A percentile compares a stretch with the other conserved stretches of the same genome.
phyloP scores from a whole-genome alignment of 768 basidiomycete species.

The Lentinula boryana region DNA sequence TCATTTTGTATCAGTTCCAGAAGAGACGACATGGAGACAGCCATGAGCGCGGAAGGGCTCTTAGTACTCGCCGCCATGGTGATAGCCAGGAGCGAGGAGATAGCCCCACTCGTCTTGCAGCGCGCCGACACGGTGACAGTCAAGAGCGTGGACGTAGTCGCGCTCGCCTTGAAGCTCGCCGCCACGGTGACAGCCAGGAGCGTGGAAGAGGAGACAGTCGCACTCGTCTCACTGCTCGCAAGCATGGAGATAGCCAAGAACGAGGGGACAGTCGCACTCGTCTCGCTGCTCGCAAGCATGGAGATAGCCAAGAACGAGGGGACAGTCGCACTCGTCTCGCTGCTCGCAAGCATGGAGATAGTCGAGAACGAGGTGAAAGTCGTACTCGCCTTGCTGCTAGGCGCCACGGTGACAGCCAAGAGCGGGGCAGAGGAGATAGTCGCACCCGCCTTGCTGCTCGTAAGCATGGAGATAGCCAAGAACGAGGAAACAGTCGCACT shows the following conservation, averaged over 20 bases:
- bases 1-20: neutral
- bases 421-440: neutral
- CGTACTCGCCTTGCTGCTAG: neutral
- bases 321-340: neutral
- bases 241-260: neutral
- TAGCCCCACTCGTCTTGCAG: neutral
- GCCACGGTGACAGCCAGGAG: neutral
- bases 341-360: neutral
- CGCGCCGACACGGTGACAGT: conserved; percentile 2
- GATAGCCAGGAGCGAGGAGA: neutral
- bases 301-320: neutral
- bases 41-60: neutral
- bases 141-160: neutral
- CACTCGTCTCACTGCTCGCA: neutral
- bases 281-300: neutral
- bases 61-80: neutral
- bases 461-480: neutral
- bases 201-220: neutral
- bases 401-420: neutral
- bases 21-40: conserved; percentile 6
- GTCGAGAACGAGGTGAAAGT: neutral
- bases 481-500: neutral
- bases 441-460: neutral
- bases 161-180: neutral
- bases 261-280: neutral